A percentile compares a stretch with the other conserved stretches of the same genome.
Evolutionary conservation across 2,329 filamentous ascomycete genomes (phyloP).

Genomic region (Penicillium sp.): DNA sequence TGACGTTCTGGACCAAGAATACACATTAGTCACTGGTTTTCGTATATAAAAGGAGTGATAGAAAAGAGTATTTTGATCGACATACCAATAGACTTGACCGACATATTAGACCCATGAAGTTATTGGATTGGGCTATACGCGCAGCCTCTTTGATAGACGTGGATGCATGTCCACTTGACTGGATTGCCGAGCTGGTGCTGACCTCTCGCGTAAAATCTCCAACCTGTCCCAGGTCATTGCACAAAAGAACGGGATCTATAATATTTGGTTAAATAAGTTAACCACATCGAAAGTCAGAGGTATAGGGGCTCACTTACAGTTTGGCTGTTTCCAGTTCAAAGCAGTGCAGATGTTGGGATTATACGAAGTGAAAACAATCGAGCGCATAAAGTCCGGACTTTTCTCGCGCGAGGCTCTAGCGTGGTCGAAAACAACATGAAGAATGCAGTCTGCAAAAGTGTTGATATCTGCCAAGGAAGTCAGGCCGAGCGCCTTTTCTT

Average conservation of each 20-base stretch:
- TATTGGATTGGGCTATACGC: slow-evolving; percentile 88
- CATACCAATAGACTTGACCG: slow-evolving; percentile 74
- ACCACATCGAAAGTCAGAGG: not conserved
- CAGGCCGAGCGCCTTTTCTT: slow-evolving; percentile 67
- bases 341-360: slow-evolving; percentile 87
- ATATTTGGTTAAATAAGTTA: not conserved
- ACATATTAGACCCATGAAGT: slow-evolving; percentile 96
- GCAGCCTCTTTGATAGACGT: slow-evolving; percentile 94
- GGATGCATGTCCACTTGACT: slow-evolving; percentile 65
- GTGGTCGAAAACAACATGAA: slow-evolving; percentile 87
- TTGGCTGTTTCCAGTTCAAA: slow-evolving; percentile 98
- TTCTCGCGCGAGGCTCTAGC: slow-evolving; percentile 64
- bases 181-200: slow-evolving; percentile 41
- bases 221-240: slow-evolving; percentile 75
- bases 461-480: slow-evolving; percentile 81
- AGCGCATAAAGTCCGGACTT: slow-evolving; percentile 70
- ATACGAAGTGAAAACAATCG: slow-evolving; percentile 91
- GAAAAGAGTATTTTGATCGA: not conserved
- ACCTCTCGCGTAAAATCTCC: slow-evolving; percentile 36
- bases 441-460: slow-evolving; percentile 74
- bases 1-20: slow-evolving; percentile 65
- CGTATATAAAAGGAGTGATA: slow-evolving; percentile 34
- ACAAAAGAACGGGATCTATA: slow-evolving; percentile 81
- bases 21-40: slow-evolving; percentile 11
- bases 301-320: slow-evolving; percentile 58